Percentiles rank a stretch among this genome's conserved stretches.
Conservation (phyloP, 163 green algal species). For the Chlamydomonas reinhardtii region DNA sequence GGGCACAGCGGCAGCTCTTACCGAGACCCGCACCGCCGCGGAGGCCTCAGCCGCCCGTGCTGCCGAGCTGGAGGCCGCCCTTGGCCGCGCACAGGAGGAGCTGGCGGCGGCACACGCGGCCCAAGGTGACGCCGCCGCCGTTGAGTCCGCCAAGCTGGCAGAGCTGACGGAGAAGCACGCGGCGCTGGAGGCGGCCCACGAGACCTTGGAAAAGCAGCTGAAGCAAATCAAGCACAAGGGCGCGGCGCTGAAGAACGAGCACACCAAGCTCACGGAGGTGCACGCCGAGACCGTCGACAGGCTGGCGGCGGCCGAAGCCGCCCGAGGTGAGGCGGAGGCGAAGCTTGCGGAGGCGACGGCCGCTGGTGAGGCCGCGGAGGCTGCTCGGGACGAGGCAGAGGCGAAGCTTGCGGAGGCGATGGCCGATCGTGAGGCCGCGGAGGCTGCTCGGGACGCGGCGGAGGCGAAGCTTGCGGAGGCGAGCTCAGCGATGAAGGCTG, state of each 20-base stretch:
- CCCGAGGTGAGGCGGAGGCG: neutral
- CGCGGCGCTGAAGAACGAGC: slow-evolving; percentile 24
- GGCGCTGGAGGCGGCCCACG: slow-evolving; percentile 32
- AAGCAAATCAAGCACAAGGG: slow-evolving; percentile 25
- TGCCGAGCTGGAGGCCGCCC: slow-evolving; percentile 8
- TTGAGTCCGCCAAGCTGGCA: neutral
- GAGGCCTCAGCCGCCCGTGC: neutral
- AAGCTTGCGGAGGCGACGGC: neutral
- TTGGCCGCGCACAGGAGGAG: neutral
- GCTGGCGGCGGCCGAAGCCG: neutral
- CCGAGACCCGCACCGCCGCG: neutral
- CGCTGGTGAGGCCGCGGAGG: too few species aligned
- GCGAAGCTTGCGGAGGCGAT: too few species aligned
- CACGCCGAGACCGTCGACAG: neutral
- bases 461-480: neutral
- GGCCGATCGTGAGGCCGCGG: neutral
- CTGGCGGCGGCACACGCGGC: neutral
- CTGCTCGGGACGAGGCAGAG: neutral
- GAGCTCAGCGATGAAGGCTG: too few species aligned
- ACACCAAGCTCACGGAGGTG: slow-evolving; percentile 1
- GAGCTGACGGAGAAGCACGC: slow-evolving; percentile 36
- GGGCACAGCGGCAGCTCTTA: neutral
- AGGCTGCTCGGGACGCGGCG: neutral
- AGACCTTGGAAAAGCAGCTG: slow-evolving; percentile 3
- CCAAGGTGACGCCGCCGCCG: neutral